Conservation (phyloP, 2,329 filamentous ascomycete genomes). For the Ophioceras dolichostomum region DNA sequence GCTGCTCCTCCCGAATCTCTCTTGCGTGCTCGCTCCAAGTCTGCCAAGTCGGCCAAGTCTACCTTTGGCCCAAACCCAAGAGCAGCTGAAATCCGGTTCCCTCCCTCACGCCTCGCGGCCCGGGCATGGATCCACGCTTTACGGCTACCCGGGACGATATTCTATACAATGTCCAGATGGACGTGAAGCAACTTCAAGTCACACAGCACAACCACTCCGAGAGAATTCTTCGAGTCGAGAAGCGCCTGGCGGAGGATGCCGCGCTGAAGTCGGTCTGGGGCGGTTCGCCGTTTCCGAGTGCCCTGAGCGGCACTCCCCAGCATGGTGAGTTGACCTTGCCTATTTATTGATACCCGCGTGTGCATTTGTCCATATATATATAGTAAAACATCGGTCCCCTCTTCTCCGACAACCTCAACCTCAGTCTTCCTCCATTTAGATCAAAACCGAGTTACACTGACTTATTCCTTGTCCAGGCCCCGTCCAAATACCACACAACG, state of each 20-base stretch:
- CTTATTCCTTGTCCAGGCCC: slow-evolving; percentile 45
- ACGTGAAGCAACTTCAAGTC: slow-evolving; percentile 55
- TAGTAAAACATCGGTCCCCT: no score
- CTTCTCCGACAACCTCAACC: no score
- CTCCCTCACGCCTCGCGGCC: no score
- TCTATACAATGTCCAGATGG: slow-evolving; percentile 54
- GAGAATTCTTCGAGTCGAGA: slow-evolving; percentile 48
- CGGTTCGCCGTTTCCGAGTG: slow-evolving; percentile 80
- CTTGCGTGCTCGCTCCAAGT: no score
- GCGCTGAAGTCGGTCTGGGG: slow-evolving; percentile 79
- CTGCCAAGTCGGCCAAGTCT: no score
- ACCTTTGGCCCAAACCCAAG: not conserved
- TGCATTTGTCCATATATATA: no score
- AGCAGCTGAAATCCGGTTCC: no score
- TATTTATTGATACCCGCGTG: no score
- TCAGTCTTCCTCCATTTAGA: not conserved
- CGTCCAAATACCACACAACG: slow-evolving; percentile 63
- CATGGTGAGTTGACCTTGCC: no score
- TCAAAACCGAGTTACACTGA: slow-evolving; percentile 7
- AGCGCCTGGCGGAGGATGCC: slow-evolving; percentile 55
- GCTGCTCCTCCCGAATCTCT: no score
- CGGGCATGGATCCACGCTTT: slow-evolving; percentile 54
- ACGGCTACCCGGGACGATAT: slow-evolving; percentile 49
- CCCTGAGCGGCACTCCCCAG: slow-evolving; percentile 71
- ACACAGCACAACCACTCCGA: slow-evolving; percentile 51